These are phyloP conservation scores for Myriosclerotinia duriaeana DNA, from an alignment of 2,329 filamentous ascomycete species.

Conservation along the genomic window DNA sequence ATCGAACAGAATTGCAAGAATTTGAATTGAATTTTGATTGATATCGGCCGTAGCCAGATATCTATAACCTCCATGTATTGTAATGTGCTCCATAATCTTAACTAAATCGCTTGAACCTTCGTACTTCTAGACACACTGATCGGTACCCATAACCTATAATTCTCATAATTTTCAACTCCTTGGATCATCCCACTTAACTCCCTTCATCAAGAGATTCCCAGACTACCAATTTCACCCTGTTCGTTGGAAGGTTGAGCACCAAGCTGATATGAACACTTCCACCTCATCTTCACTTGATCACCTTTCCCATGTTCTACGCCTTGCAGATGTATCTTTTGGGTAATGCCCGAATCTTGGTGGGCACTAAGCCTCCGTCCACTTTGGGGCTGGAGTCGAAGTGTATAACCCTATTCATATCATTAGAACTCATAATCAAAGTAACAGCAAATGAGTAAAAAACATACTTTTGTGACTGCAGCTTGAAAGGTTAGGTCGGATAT, in stretches of 20 bases:
- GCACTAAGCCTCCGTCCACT: conserved; percentile 74
- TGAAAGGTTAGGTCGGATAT: conserved; percentile 85
- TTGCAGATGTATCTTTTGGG: conserved; percentile 76
- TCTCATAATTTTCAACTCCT: not conserved
- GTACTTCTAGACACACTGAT: conserved; percentile 5
- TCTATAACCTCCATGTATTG: conserved; percentile 2
- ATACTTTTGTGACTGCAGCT: conserved; percentile 88
- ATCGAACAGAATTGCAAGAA: not conserved
- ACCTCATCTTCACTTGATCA: conserved; percentile 80
- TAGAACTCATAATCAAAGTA: conserved; percentile 23
- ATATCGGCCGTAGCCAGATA: conserved; percentile 10
- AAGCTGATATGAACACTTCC: conserved; percentile 79
- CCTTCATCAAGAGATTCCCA: conserved; percentile 64
- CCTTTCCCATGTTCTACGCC: conserved; percentile 71
- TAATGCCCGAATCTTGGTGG: conserved; percentile 69
- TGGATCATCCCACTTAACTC: not conserved
- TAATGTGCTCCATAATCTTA: conserved; percentile 3
- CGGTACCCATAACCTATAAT: conserved; percentile 2
- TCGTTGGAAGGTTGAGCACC: conserved; percentile 68
- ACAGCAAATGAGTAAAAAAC: conserved; percentile 27
- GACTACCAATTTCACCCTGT: conserved; percentile 78
- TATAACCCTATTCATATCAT: conserved; percentile 62
- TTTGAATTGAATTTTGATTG: not conserved
- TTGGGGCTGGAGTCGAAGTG: conserved; percentile 80
- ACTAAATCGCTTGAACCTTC: conserved; percentile 10